phyloP scores from a whole-genome alignment of 805 yeast species.

The Candida manassasensis region DNA sequence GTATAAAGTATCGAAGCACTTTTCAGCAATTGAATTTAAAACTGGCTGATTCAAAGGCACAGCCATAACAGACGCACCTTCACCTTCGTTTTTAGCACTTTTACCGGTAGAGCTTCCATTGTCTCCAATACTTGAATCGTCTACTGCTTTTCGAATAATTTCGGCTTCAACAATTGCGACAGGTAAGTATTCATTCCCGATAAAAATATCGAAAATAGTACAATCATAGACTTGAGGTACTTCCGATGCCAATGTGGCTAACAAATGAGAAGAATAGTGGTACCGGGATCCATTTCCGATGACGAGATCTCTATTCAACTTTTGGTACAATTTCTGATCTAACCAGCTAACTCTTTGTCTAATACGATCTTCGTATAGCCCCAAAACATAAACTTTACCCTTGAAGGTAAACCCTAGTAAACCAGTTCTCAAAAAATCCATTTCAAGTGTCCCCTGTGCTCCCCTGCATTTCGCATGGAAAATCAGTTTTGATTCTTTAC shows the following conservation, averaged over 20 bases:
- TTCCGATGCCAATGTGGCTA: slow-evolving; percentile 76
- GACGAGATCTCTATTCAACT: slow-evolving; percentile 26
- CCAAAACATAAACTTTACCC: slow-evolving; percentile 84
- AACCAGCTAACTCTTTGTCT: slow-evolving; percentile 70
- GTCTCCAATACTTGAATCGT: slow-evolving; percentile 17
- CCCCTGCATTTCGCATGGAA: slow-evolving; percentile 81
- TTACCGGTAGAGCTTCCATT: slow-evolving; percentile 5
- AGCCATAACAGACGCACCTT: slow-evolving; percentile 18
- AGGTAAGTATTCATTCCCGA: slow-evolving; percentile 77
- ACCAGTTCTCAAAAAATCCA: slow-evolving; percentile 87
- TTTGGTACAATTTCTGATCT: slow-evolving; percentile 41
- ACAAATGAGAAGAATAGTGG: slow-evolving; percentile 83
- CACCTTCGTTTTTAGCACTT: slow-evolving; percentile 7
- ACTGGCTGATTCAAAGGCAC: slow-evolving; percentile 41
- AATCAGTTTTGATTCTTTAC: slow-evolving; percentile 61
- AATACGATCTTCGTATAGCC: slow-evolving; percentile 87
- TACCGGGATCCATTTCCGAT: slow-evolving; percentile 46
- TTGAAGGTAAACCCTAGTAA: slow-evolving; percentile 81
- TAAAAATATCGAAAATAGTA: slow-evolving; percentile 80
- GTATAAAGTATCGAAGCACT: slow-evolving; percentile 39
- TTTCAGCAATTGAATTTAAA: slow-evolving; percentile 39
- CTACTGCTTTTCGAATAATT: slow-evolving; percentile 33
- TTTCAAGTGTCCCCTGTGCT: slow-evolving; percentile 61
- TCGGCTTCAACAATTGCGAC: slow-evolving; percentile 80
- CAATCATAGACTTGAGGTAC: slow-evolving; percentile 83